Base-by-base conservation (phyloP, 768 basidiomycete genomes). In the Phlegmacium glaucopus region DNA sequence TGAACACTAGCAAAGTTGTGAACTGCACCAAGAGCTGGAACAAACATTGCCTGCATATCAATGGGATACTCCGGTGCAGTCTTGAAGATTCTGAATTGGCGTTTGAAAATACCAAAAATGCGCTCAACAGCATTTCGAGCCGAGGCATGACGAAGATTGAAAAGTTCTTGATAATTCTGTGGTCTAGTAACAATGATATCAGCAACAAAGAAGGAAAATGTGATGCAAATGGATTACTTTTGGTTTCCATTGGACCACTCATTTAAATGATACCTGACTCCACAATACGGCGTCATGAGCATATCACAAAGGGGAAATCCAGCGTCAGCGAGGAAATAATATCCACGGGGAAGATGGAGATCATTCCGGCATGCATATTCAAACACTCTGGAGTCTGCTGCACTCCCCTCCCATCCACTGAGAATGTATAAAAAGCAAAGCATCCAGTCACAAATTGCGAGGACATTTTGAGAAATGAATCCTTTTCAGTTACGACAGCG, bases 271-370 rank as follows among this genome's bases (percentile, higher is more conserved):
- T 71, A 72, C 0, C 52, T 42, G 0, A 62, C 56, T 10, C 61
- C 58, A 2, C 49, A 40, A 49, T 68, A 70, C n/a, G 66, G 68
- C 3, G 61, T 49, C 12, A 72, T 53, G 16, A 69, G 55, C 9
- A 40, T 25, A 45, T 62, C 49, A 49, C 59, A 61, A 1, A 46
- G 15, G 11, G 49, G 45, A 56, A 64, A 68, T 13, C 66, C 62
- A 13, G 62, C 65, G 63, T 64, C 63, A 9, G 56, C 62, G 11
- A 72, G 54, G 29, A 62, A 61, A 37, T 64, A 71, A 18, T 59
- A 54, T 0, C 63, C 60, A 1, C 47, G 15, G 2, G 62, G 63
- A 13, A 70, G 49, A 2, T 11, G 5, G 1, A 72, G 47, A 43
- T 61, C 59, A 10, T 28, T 32, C 9, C 13, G 8, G 30, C 30